Evolutionary conservation across 331 rosid species (phyloP), one percentile per base, ranked within the genome.

Genomic region (Pyracantha coccinea): DNA sequence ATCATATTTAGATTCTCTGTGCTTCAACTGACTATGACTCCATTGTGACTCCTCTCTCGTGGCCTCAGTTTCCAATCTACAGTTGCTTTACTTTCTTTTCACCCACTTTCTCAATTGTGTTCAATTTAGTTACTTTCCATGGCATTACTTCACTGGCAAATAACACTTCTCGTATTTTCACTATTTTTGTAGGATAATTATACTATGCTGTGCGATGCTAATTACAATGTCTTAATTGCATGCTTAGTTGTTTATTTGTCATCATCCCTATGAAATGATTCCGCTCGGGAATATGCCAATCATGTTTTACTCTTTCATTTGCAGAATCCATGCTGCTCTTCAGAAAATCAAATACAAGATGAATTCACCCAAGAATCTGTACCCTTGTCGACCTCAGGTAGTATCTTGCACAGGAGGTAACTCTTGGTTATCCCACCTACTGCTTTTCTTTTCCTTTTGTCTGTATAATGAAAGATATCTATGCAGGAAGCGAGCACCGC

Each of bases 291-390:
- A 7, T 57, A 67, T 20, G 23, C 11, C 4, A 52, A 44, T 68
- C 33, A 53, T 66, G 12, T 19, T 5, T 32, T 73, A 25, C 7
- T 54, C 67, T 59, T 75, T 77, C 52, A 72, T 44, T 58, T 76
- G 70, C 96, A 91, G 97, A 87, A 75, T 82, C 77, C 76, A 4
- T 25, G 71, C 54, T 41, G 79, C 79, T 80, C 81, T 66, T 72
- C 77, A 33, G 61, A 77, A 29, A 20, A 44, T 52, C 78, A 76
- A 53, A 85, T 27, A 20, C 60, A 72, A 29, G 89, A 85, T 76
- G 82, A 73, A 76, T 54, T 67, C 74, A 68, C 73, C 44, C 78
- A 75, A 76, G 88, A 74, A 70, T 70, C 88, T 82, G 74, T 77
- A 54, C 68, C 32, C 6, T 23, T 74, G 73, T 64, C 85, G 16